phyloP scores from a whole-genome alignment of 2,329 filamentous ascomycete species.

The Grosmannia penicillata region DNA sequence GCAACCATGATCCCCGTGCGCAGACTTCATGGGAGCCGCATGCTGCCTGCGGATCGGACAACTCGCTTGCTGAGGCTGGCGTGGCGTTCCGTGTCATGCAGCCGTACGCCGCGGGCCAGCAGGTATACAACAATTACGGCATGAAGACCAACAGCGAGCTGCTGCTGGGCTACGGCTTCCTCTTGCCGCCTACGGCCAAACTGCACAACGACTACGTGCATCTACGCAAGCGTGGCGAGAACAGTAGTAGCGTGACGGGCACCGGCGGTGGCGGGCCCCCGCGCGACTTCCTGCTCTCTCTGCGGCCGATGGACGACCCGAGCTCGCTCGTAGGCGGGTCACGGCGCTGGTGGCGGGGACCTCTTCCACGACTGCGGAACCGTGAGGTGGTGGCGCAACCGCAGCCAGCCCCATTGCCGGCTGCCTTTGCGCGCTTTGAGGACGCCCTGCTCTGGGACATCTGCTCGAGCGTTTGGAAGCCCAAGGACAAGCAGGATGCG shows the following conservation, averaged over 20 bases:
- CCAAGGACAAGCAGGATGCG: constrained; percentile 11
- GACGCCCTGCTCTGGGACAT: constrained; percentile 38
- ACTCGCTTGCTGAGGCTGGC: background rate
- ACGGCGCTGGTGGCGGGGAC: constrained; percentile 18
- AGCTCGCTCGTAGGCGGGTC: constrained; percentile 32
- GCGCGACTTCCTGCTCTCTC: constrained; percentile 35
- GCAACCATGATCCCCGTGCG: constrained; percentile 52
- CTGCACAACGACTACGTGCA: constrained; percentile 48
- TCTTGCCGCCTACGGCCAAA: constrained; percentile 28
- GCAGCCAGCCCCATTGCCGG: background rate
- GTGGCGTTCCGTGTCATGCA: constrained; percentile 27
- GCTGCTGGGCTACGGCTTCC: constrained; percentile 48
- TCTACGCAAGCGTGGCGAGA: constrained; percentile 27
- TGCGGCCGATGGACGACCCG: constrained; percentile 29
- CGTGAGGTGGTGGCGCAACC: background rate
- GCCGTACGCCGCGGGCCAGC: constrained; percentile 33
- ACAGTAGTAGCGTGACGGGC: background rate
- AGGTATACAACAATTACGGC: constrained; percentile 59
- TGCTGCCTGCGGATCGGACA: constrained; percentile 11
- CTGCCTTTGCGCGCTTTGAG: constrained; percentile 21
- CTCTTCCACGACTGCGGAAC: too few relatives aligned
- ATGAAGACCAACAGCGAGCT: constrained; percentile 59
- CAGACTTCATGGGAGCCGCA: constrained; percentile 43
- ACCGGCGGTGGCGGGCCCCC: background rate
- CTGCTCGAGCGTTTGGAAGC: constrained; percentile 20